Evolutionary conservation across 1,284 basidiomycete genomes (phyloP), one percentile per base, ranked within the genome.

Genomic region (Hemileia vastatrix): DNA sequence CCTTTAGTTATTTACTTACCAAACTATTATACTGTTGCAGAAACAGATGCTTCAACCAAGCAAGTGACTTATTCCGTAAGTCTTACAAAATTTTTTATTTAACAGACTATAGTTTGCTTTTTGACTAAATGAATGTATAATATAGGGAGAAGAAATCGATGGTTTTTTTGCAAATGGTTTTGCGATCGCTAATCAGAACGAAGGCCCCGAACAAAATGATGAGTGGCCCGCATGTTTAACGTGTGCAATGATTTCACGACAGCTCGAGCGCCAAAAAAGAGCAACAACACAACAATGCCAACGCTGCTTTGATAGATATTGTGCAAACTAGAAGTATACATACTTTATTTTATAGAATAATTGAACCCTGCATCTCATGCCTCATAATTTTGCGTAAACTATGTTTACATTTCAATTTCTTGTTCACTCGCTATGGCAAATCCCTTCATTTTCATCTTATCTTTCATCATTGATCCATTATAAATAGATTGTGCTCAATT

Each of bases 261-360:
- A 63, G 51, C 31, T 49, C 21, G 5, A n/a, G 6, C 44, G 53
- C 3, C 40, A 55, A 9, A 24, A 31, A 11, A 13, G 21, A 9
- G 31, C 53, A 1, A 45, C 47, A 50, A 63, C 60, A 4, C 21
- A 33, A 13, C 53, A 63, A 56, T 63, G 60, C 51, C 54, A 55
- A 56, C 21, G 19, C 43, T 63, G 60, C 27, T 63, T 63, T 48
- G 50, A 56, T 36, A 54, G 47, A 31, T 56, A 63, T 51, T 63
- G 60, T 48, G 60, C 60, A 18, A n/a, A n/a, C n/a, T n/a, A n/a
- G n/a, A n/a, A n/a, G n/a, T n/a, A n/a, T n/a, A n/a, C n/a, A n/a
- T n/a, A n/a, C n/a, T n/a, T n/a, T n/a, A n/a, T n/a, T n/a, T n/a
- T n/a, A n/a, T n/a, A n/a, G n/a, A n/a, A n/a, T n/a, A n/a, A n/a